Evolutionary conservation across 1,284 basidiomycete genomes (phyloP).

Genomic region (Coriolopsis trogii): DNA sequence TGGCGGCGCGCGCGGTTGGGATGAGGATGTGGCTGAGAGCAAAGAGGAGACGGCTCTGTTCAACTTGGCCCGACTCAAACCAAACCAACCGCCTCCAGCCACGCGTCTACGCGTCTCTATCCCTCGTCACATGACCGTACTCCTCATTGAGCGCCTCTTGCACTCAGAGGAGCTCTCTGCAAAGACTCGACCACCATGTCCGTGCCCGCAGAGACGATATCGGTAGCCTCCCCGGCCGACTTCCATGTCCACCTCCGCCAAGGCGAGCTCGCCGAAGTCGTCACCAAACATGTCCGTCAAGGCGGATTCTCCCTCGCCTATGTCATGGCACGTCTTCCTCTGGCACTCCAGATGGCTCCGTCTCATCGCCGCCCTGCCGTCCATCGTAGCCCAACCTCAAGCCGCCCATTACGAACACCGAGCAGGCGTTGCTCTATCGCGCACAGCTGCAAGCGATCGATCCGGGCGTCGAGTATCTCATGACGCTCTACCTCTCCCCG

Average conservation of each 20-base stretch:
- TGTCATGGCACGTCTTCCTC: constrained; percentile 78
- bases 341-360: not conserved
- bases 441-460: constrained; percentile 76
- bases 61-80: constrained; percentile 18
- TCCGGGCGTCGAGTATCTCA: constrained; percentile 83
- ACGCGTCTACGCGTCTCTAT: constrained; percentile 23
- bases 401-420: constrained; percentile 89
- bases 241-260: constrained; percentile 98
- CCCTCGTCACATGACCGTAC: constrained; percentile 26
- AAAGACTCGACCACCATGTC: constrained; percentile 13
- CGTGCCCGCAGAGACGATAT: constrained; percentile 41
- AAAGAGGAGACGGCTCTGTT: constrained; percentile 10
- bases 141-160: not conserved
- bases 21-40: constrained; percentile 6
- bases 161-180: not conserved
- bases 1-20: constrained; percentile 11
- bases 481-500: constrained; percentile 95
- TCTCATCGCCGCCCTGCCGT: constrained; percentile 12
- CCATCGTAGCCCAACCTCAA: constrained; percentile 84
- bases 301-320: constrained; percentile 94
- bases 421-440: constrained; percentile 84
- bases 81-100: constrained; percentile 15
- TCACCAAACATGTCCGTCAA: constrained; percentile 87
- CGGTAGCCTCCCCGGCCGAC: constrained; percentile 80
- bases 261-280: constrained; percentile 79